These are phyloP conservation scores for Diaporthe vaccinii DNA, from an alignment of 2,329 filamentous ascomycete species.

Conservation along the genomic window DNA sequence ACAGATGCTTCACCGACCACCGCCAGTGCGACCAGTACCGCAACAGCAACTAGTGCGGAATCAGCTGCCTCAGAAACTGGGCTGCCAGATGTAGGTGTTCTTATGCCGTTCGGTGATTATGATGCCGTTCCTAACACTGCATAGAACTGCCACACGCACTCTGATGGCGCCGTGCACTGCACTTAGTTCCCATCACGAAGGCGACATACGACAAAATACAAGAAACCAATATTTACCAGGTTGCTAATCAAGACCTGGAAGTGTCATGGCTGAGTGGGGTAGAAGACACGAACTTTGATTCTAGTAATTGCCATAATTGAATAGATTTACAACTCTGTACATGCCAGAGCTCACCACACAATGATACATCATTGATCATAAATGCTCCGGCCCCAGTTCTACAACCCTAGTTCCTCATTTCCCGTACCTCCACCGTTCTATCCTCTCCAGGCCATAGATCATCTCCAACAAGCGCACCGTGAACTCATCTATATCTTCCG, in stretches of 20 bases:
- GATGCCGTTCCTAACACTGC: not conserved
- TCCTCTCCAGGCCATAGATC: conserved; percentile 37
- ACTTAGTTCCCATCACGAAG: not conserved
- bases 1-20: not conserved
- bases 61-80: conserved; percentile 3
- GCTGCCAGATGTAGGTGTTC: conserved; percentile 18
- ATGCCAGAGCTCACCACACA: not conserved
- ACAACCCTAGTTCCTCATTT: not conserved
- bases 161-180: conserved; percentile 7
- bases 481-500: conserved; percentile 42
- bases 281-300: not conserved
- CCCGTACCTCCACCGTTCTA: conserved; percentile 40
- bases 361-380: not conserved
- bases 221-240: not conserved
- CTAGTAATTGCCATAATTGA: conserved; percentile 21
- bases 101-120: no score
- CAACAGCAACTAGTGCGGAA: not conserved
- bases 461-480: conserved; percentile 34
- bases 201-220: not conserved
- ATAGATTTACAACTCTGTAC: not conserved
- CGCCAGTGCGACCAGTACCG: conserved; percentile 1
- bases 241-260: no score
- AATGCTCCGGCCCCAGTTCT: not conserved
- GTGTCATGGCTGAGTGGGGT: not conserved
- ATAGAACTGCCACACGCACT: conserved; percentile 21